Base-by-base conservation (phyloP, 2,329 filamentous ascomycete species). In the Cladophialophora immunda region DNA sequence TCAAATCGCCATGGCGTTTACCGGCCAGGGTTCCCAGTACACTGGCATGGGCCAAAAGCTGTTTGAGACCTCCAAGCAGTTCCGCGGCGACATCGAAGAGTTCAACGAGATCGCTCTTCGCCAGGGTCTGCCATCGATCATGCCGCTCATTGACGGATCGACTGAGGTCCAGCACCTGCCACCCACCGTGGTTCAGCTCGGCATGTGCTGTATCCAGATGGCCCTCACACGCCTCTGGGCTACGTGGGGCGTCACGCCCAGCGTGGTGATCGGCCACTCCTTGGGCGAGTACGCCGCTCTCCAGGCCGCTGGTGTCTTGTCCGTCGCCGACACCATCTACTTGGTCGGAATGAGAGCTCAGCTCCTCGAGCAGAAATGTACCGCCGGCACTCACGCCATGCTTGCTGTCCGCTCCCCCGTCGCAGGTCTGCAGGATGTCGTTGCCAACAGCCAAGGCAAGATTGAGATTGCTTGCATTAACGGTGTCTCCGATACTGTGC, bases 301-400 rank as follows among this genome's bases (percentile, higher is more conserved):
- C 8, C 74, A 79, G 66, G 74, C 75, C 27, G 77, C 79, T 1
- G 79, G 79, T 55, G 75, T 80, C 6, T 59, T 81, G 19, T 78
- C 76, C 5, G 73, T 75, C 22, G 74, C 74, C 9, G 78, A 81
- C 41, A 76, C 78, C 4, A 77, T 81, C 61, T 80, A 78, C 57
- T 70, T 82, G 13, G 77, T 78, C 57, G 80, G 80, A 25, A 77
- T 74, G 27, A 74, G 81, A 4, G 81, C 80, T 11, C 74, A 78
- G 53, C 74, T 83, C 1, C 75, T 83, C 11, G 76, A 78, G 29
- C 73, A 78, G 55, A 75, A 77, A 63, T 81, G 80, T 67, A 73
- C 78, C 13, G 71, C 76, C 47, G 79, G 78, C 58, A 82, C 79
- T 2, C 79, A 82, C 61, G 75, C 79, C 2, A 83, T 83, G 81